Conservation (phyloP, 257 asterid genomes). For the Nicotiana otophora region DNA sequence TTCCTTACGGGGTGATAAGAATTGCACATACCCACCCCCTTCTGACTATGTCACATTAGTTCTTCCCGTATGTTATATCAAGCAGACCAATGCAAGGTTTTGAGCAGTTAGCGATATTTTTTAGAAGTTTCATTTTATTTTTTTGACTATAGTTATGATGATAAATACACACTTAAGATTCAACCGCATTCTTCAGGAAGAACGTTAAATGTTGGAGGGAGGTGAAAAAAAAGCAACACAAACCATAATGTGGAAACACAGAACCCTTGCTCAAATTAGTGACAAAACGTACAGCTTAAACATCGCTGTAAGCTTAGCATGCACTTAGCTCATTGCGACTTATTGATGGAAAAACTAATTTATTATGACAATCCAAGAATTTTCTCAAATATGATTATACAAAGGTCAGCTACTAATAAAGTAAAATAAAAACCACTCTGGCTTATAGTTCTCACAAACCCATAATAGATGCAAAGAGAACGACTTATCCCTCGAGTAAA, state of each 20-base stretch:
- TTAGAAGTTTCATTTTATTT: not conserved
- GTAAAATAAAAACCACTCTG: not conserved
- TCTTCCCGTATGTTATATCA: not conserved
- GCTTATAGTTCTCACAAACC: not conserved
- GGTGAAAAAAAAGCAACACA: not conserved
- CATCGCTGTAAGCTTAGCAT: not conserved
- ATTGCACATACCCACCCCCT: not conserved
- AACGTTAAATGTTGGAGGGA: conserved; percentile 4
- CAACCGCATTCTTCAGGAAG: not conserved
- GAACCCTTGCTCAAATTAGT: conserved; percentile 2
- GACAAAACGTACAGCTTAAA: not conserved
- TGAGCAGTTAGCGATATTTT: not conserved
- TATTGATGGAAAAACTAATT: not conserved
- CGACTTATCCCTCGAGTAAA: not conserved
- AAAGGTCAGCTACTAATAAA: not conserved
- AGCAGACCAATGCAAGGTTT: not conserved
- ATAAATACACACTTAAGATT: conserved; percentile 2
- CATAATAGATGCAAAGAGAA: conserved; percentile 1
- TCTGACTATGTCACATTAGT: not conserved
- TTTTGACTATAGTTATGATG: not conserved
- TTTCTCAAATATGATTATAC: not conserved
- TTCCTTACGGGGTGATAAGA: not conserved
- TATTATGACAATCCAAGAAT: not conserved
- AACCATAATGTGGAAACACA: not conserved
- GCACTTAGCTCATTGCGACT: not conserved